Conservation (phyloP, 768 basidiomycete species). For the Russula abietina region DNA sequence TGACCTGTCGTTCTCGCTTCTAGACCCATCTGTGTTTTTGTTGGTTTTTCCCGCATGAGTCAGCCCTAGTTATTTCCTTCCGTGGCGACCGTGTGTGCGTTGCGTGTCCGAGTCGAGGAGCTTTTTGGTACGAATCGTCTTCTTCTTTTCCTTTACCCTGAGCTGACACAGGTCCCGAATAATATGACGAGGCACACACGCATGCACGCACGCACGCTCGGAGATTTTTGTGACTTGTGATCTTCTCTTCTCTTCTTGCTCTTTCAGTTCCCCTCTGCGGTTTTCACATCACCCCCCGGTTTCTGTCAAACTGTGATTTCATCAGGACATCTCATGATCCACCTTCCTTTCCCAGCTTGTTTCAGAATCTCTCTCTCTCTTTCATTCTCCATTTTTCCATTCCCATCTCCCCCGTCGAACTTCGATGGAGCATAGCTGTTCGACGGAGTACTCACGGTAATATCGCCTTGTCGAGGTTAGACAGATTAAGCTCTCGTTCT, state of each 20-base stretch:
- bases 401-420: conserved; percentile 7
- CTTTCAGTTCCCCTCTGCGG: not conserved
- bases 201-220: not conserved
- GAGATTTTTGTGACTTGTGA: conserved; percentile 13
- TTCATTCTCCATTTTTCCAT: not conserved
- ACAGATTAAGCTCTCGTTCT: conserved; percentile 1
- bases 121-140: not conserved
- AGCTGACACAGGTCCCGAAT: not conserved
- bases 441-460: conserved; percentile 18
- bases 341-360: conserved; percentile 18
- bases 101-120: too few species aligned
- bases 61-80: not conserved
- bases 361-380: conserved; percentile 15
- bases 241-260: not conserved
- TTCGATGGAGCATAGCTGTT: not conserved
- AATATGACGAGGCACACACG: not conserved
- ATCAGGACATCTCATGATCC: conserved; percentile 11
- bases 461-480: conserved; percentile 13
- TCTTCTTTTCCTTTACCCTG: not conserved
- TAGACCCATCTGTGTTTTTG: not conserved
- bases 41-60: not conserved
- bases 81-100: not conserved
- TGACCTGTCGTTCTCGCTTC: conserved; percentile 8
- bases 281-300: conserved; percentile 8
- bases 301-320: conserved; percentile 7